A percentile compares a stretch with the other conserved stretches of the same genome.
These are phyloP conservation scores for Dryas integrifolia DNA, from an alignment of 331 rosid species.

Conservation along the genomic window DNA sequence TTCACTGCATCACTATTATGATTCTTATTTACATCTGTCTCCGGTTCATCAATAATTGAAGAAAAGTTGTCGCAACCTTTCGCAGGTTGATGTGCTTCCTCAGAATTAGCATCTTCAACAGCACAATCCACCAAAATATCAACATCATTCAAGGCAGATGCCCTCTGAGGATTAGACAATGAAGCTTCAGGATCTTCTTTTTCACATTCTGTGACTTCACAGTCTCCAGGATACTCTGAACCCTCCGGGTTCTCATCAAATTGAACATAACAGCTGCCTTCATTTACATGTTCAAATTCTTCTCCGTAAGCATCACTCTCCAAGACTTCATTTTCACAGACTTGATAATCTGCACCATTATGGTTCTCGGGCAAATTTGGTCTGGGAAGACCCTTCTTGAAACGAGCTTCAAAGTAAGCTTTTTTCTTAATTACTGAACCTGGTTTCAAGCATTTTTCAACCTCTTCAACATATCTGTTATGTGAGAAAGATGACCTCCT, in stretches of 20 bases:
- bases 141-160: conserved; percentile 20
- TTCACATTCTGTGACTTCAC: conserved; percentile 29
- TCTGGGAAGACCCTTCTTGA: conserved; percentile 55
- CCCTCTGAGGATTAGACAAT: conserved; percentile 32
- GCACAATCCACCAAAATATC: conserved; percentile 24
- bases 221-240: conserved; percentile 44
- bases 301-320: conserved; percentile 36
- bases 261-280: conserved; percentile 30
- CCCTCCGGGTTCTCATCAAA: conserved; percentile 40
- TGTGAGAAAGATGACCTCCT: conserved; percentile 72
- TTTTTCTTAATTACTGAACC: conserved; percentile 70
- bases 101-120: conserved; percentile 24
- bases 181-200: conserved; percentile 33
- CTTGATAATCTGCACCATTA: conserved; percentile 25
- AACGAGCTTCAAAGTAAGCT: conserved; percentile 76
- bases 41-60: conserved; percentile 25
- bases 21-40: conserved; percentile 24
- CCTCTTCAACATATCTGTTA: conserved; percentile 75
- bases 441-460: conserved; percentile 67
- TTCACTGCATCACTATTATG: conserved; percentile 21
- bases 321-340: conserved; percentile 37
- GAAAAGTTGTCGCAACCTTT: conserved; percentile 23
- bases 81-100: conserved; percentile 35
- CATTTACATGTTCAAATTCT: conserved; percentile 43
- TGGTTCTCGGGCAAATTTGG: conserved; percentile 30